phyloP scores from a whole-genome alignment of 2,329 filamentous ascomycete genomes.

The Clarireedia hainanense region DNA sequence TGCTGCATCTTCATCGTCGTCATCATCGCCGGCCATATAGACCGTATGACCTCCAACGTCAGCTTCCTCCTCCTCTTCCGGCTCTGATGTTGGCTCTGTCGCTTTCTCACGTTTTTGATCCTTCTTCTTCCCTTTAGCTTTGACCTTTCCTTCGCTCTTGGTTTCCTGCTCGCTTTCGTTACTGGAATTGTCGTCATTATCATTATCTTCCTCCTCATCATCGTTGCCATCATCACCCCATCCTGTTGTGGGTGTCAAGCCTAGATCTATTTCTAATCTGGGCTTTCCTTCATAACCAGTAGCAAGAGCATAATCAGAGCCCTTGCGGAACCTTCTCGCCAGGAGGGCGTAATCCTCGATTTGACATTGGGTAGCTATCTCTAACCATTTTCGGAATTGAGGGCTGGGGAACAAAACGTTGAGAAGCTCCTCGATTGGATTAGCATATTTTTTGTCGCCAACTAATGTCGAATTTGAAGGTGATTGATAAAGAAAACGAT shows the following conservation, averaged over 20 bases:
- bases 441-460: conserved; percentile 34
- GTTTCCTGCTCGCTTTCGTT: conserved; percentile 24
- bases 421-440: conserved; percentile 68
- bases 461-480: conserved; percentile 31
- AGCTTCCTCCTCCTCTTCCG: conserved; percentile 33
- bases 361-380: conserved; percentile 68
- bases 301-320: conserved; percentile 86
- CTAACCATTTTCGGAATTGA: conserved; percentile 85
- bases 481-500: conserved; percentile 80
- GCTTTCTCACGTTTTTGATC: neutral
- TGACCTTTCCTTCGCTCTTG: conserved; percentile 17
- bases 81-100: conserved; percentile 15
- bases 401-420: conserved; percentile 76
- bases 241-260: conserved; percentile 74
- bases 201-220: conserved; percentile 37
- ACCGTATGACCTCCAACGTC: conserved; percentile 73
- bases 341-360: conserved; percentile 69
- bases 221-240: conserved; percentile 69
- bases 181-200: conserved; percentile 25
- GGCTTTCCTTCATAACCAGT: conserved; percentile 73
- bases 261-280: conserved; percentile 78
- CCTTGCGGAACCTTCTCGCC: conserved; percentile 80
- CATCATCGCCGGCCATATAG: conserved; percentile 87
- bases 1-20: conserved; percentile 66
- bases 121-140: neutral